Conservation (phyloP, 2,329 filamentous ascomycete genomes). For the Pseudogymnoascus sp. region DNA sequence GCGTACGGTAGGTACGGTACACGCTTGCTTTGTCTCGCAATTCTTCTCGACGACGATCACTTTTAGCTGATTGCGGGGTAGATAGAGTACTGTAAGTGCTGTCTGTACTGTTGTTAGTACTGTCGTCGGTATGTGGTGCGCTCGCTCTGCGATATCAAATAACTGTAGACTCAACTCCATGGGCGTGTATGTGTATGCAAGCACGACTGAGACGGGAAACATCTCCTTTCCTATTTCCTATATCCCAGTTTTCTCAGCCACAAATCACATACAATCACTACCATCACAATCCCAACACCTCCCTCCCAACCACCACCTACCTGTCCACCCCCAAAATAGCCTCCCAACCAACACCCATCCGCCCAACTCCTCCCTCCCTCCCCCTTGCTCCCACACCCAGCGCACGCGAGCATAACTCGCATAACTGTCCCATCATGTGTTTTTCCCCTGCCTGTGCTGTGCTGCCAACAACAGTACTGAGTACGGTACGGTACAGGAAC, state of each 20-base stretch:
- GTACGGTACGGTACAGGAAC: too few species aligned
- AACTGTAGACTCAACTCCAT: too few species aligned
- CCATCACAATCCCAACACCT: slow-evolving; percentile 27
- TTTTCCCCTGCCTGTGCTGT: neutral
- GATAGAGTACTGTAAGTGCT: neutral
- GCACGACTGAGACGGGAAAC: neutral
- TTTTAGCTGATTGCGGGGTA: slow-evolving; percentile 4
- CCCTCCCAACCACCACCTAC: slow-evolving; percentile 42
- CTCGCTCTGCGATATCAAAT: too few species aligned
- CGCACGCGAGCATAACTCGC: neutral
- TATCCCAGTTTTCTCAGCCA: neutral
- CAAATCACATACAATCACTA: neutral
- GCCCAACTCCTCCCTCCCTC: neutral
- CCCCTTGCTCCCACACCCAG: neutral
- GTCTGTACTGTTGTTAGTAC: neutral
- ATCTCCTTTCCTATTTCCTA: neutral
- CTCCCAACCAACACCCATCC: neutral
- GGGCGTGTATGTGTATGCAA: neutral
- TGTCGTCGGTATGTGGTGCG: neutral
- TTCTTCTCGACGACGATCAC: neutral
- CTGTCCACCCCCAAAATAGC: neutral
- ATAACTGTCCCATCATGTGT: neutral
- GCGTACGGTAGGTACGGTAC: too few species aligned
- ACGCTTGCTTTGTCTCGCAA: neutral
- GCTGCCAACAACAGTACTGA: too few species aligned